A percentile compares a stretch with the other conserved stretches of the same genome.
Conservation (phyloP, 257 asterid species). For the Osmanthus fragrans region DNA sequence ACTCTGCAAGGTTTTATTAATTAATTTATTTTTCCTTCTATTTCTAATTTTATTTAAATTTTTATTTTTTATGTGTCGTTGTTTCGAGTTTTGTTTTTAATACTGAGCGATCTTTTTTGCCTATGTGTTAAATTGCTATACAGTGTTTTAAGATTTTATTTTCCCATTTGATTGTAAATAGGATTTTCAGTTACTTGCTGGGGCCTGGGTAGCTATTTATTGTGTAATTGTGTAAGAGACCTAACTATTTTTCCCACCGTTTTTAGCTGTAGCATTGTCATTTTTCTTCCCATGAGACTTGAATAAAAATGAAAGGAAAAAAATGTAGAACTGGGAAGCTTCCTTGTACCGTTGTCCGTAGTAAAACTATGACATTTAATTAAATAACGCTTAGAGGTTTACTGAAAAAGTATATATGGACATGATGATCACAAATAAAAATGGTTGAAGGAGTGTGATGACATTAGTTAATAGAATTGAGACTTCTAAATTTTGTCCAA, state of each 20-base stretch:
- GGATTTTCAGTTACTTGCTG: too few species aligned
- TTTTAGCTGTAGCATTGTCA: background rate
- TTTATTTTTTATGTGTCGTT: background rate
- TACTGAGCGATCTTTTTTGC: background rate
- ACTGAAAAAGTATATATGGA: background rate
- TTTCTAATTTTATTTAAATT: background rate
- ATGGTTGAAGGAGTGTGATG: background rate
- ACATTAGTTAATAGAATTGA: background rate
- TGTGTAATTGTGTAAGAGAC: background rate
- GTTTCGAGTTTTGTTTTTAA: background rate
- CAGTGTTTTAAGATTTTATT: background rate
- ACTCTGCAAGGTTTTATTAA: constrained; percentile 25
- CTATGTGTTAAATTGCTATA: background rate
- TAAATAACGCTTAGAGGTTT: background rate
- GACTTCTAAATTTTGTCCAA: background rate
- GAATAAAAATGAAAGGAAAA: background rate
- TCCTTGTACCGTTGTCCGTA: background rate
- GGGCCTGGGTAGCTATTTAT: background rate
- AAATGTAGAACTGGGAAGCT: background rate
- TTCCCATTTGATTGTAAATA: background rate
- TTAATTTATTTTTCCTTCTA: background rate
- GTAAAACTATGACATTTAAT: background rate
- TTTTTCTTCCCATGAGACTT: background rate
- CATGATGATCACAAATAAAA: background rate
- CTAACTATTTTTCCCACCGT: background rate